Conservation (phyloP, 345 rosid genomes). For the Salix koriyanagi region DNA sequence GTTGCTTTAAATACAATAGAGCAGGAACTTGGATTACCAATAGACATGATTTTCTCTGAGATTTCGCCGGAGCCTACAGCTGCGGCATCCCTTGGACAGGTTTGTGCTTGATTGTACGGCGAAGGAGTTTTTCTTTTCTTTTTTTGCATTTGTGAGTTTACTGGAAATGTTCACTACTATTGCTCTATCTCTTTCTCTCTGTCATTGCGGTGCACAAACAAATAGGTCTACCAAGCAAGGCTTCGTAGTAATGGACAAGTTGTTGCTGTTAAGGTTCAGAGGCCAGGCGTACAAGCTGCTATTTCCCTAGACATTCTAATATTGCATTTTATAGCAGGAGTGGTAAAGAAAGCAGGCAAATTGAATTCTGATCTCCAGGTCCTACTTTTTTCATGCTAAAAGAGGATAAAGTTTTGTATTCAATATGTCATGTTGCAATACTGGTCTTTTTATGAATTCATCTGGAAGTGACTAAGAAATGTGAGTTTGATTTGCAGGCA, state of each 20-base stretch:
- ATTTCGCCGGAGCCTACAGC: constrained; percentile 89
- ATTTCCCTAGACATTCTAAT: constrained; percentile 85
- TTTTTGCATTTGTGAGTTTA: not conserved
- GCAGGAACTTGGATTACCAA: constrained; percentile 66
- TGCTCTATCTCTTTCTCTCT: constrained; percentile 1
- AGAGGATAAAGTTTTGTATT: not conserved
- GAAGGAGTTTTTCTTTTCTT: not conserved
- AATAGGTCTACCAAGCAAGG: constrained; percentile 89
- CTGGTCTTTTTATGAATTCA: not conserved
- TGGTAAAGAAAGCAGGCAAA: constrained; percentile 58
- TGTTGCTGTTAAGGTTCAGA: constrained; percentile 92
- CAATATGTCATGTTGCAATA: not conserved
- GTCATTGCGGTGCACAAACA: too few relatives aligned
- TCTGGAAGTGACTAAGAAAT: constrained; percentile 15
- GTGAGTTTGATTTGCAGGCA: constrained; percentile 53
- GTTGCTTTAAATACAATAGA: constrained; percentile 72
- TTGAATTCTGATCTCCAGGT: constrained; percentile 89
- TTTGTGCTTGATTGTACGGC: constrained; percentile 15
- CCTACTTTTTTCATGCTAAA: not conserved
- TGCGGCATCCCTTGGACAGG: constrained; percentile 98
- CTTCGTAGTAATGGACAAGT: constrained; percentile 53
- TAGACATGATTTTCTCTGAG: constrained; percentile 73
- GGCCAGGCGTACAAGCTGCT: constrained; percentile 95
- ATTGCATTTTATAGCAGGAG: constrained; percentile 68
- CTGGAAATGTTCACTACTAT: not conserved